Evolutionary conservation across 106 monocot genomes (phyloP), one percentile per base, ranked within the genome.

Genomic region (Gastrodia elata): DNA sequence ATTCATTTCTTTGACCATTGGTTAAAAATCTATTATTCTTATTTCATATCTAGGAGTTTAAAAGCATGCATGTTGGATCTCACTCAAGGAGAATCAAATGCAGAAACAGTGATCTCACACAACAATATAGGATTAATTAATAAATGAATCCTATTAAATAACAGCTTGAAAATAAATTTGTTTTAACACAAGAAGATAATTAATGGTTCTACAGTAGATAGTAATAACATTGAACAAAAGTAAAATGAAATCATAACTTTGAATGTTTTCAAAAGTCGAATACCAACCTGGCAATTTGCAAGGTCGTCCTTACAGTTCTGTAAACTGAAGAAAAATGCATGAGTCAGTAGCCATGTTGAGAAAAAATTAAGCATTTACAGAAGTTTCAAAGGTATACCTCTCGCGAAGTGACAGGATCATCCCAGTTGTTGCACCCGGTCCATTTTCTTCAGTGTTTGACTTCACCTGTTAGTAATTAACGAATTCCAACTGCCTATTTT

Each of bases 341-440:
- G 46, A 38, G 68, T 32, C 39, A 3, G 46, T n/a, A 9, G 15
- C 32, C 2, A 34, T 57, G 27, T n/a, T 10, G 11, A 43, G 15
- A 65, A 6, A 76, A 73, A 77, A 61, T 32, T 1, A 5, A 8
- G 7, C 15, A 33, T 5, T 72, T 28, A 42, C 33, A 42, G 34
- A 26, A 30, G 9, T 71, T 15, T 8, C 26, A 28, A 70, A 14
- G 38, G 20, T 44, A n/a, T 79, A 93, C 98, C 93, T 98, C 81
- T 98, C 98, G 59, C 98, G 90, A 64, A 98, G 88, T 82, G 98
- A 93, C 44, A 98, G 79, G 77, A 98, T 98, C 84, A 98, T 89
- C 67, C 98, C 98, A 46, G 98, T 98, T 10, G 98, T 79, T 27
- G 86, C 93, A 76, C 98, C 98, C 64, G 92, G 94, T 26, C 81